Evolutionary conservation across 805 yeast genomes (phyloP).

Genomic region (Lipomyces orientalis): DNA sequence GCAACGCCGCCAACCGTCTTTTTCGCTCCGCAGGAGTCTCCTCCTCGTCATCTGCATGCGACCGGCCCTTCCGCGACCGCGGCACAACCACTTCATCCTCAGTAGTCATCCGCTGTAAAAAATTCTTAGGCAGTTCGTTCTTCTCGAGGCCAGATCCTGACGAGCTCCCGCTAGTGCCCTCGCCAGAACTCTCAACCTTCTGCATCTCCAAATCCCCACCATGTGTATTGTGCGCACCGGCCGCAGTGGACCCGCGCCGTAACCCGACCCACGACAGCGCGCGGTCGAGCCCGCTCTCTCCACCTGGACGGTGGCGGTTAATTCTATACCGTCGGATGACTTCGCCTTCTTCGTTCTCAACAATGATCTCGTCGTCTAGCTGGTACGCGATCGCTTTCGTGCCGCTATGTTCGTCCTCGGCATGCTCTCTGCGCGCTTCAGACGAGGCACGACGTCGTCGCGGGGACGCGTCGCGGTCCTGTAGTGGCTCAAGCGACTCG

Average conservation of each 20-base stretch:
- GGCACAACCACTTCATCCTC: constrained; percentile 42
- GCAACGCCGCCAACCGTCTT: constrained; percentile 36
- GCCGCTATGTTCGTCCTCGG: constrained; percentile 20
- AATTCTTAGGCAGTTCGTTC: constrained; percentile 33
- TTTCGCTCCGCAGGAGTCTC: constrained; percentile 39
- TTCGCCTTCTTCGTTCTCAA: constrained; percentile 93
- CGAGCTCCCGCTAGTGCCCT: constrained; percentile 18
- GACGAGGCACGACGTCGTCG: background rate
- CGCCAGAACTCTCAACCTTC: constrained; percentile 13
- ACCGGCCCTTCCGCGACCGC: constrained; percentile 11
- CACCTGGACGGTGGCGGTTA: constrained; percentile 55
- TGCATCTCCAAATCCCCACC: constrained; percentile 30
- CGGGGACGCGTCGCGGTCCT: constrained; percentile 9
- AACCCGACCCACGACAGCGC: constrained; percentile 65
- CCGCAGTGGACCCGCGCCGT: constrained; percentile 41
- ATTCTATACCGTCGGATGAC: constrained; percentile 81
- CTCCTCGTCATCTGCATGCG: constrained; percentile 35
- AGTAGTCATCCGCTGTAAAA: constrained; percentile 33
- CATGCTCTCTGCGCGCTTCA: background rate
- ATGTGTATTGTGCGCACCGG: background rate
- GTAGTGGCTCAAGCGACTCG: constrained; percentile 9
- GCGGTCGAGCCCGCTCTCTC: constrained; percentile 42
- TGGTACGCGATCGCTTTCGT: constrained; percentile 71
- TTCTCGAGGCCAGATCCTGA: constrained; percentile 33
- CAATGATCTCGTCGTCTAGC: constrained; percentile 74